Conservation (phyloP, 2,329 filamentous ascomycete genomes). For the Calonectria henricotiae region DNA sequence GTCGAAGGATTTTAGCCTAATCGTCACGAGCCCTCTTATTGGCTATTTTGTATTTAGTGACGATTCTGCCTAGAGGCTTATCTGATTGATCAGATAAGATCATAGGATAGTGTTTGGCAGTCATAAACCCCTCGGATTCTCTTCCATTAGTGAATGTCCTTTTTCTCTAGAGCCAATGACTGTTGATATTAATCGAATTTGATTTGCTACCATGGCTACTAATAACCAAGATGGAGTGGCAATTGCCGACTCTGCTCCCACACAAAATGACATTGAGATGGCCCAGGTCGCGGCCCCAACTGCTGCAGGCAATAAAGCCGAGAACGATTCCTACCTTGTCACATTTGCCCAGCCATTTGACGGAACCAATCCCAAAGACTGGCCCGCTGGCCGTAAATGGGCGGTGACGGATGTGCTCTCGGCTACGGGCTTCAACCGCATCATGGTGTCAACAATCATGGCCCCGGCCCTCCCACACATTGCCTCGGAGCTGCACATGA, state of each 20-base stretch:
- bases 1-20: background rate
- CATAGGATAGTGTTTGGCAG: background rate
- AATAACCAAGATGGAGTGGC: background rate
- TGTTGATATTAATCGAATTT: background rate
- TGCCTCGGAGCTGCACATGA: constrained; percentile 68
- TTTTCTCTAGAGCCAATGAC: background rate
- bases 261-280: background rate
- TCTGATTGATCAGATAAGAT: constrained; percentile 24
- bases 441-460: constrained; percentile 69
- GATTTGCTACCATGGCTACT: background rate
- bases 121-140: background rate
- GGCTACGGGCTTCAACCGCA: constrained; percentile 67
- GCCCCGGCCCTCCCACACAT: constrained; percentile 68
- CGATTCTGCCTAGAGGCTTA: constrained; percentile 8
- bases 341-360: constrained; percentile 53
- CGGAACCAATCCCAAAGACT: constrained; percentile 60
- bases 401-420: constrained; percentile 66
- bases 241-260: background rate
- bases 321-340: constrained; percentile 49
- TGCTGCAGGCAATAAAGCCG: background rate
- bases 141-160: background rate
- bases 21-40: background rate
- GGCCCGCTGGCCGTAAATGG: constrained; percentile 64
- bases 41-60: background rate
- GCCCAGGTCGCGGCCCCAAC: background rate